A percentile compares a stretch with the other conserved stretches of the same genome.
Conservation (phyloP, 257 asterid genomes). For the Solanum raphanifolium region DNA sequence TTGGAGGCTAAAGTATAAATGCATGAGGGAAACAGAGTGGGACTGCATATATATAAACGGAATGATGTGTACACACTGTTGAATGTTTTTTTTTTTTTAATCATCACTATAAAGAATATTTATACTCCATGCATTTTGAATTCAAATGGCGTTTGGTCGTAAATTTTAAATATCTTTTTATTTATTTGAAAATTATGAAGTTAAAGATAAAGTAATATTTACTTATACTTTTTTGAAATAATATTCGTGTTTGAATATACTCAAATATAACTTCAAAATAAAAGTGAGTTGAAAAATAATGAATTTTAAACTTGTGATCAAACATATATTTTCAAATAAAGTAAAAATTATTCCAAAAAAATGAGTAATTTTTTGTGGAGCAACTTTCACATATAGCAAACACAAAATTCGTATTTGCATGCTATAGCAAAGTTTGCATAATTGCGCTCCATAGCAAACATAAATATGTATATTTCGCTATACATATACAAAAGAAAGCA, state of each 20-base stretch:
- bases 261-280: background rate
- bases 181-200: background rate
- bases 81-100: background rate
- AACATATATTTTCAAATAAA: too few relatives aligned
- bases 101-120: too few relatives aligned
- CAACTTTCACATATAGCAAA: too few relatives aligned
- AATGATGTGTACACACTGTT: background rate
- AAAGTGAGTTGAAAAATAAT: background rate
- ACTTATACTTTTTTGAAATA: background rate
- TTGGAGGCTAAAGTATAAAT: background rate
- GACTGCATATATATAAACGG: too few relatives aligned
- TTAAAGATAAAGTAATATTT: background rate
- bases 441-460: too few relatives aligned
- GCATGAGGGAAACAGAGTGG: background rate
- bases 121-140: background rate
- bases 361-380: background rate
- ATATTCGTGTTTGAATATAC: background rate
- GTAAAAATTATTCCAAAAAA: background rate
- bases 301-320: background rate
- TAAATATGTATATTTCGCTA: too few relatives aligned
- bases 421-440: too few relatives aligned
- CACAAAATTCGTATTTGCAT: too few relatives aligned
- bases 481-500: too few relatives aligned
- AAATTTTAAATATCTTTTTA: too few relatives aligned
- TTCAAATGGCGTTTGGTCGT: background rate